Evolutionary conservation across 345 rosid species (phyloP).

Genomic region (Moricandia arvensis): DNA sequence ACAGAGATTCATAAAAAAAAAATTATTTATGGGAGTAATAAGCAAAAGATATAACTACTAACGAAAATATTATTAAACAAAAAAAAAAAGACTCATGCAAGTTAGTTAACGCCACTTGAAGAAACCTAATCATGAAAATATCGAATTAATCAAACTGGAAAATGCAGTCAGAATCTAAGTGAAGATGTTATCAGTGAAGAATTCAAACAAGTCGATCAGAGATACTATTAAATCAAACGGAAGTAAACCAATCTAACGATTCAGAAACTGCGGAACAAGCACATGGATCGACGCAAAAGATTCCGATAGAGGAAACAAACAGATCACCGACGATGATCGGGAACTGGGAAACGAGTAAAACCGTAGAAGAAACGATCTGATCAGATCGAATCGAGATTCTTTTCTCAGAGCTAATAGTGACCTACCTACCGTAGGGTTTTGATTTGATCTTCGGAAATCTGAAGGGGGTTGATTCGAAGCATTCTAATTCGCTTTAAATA

Average conservation of each 20-base stretch:
- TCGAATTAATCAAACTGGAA: neutral
- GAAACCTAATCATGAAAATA: neutral
- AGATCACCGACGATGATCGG: constrained; percentile 11
- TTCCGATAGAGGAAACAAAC: neutral
- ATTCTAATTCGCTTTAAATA: constrained; percentile 29
- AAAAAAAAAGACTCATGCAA: neutral
- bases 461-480: constrained; percentile 24
- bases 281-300: constrained; percentile 11
- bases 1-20: too few species aligned
- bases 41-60: too few species aligned
- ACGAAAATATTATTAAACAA: neutral
- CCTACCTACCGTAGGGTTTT: constrained; percentile 26
- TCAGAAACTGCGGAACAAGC: neutral
- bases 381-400: neutral
- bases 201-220: neutral
- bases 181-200: neutral
- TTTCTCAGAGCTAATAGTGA: neutral
- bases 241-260: constrained; percentile 14
- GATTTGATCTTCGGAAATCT: constrained; percentile 29
- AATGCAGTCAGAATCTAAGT: neutral
- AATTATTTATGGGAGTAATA: too few species aligned
- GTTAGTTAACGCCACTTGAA: neutral
- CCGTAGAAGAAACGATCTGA: neutral
- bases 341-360: constrained; percentile 8
- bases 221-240: constrained; percentile 1